phyloP scores from a whole-genome alignment of 768 basidiomycete species.

The Grammothele lineata region DNA sequence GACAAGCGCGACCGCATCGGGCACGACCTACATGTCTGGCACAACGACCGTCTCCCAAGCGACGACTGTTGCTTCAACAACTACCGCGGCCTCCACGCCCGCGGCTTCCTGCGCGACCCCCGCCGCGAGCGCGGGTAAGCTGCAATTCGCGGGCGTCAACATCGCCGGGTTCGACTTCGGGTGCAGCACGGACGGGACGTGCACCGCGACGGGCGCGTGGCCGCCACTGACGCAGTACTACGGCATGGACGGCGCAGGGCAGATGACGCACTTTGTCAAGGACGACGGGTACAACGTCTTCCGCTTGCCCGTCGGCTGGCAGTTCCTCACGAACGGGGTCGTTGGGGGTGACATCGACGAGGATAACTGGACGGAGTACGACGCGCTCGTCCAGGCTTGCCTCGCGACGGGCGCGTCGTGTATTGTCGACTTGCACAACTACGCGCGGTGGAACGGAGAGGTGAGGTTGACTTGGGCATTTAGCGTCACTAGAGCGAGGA shows the following conservation, averaged over 20 bases:
- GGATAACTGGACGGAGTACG: slow-evolving; percentile 37
- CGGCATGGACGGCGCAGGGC: slow-evolving; percentile 19
- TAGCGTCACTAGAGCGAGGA: too few relatives aligned
- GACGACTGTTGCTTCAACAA: neutral
- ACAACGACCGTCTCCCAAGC: neutral
- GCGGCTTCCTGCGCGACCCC: slow-evolving; percentile 3
- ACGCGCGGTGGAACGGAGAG: slow-evolving; percentile 50
- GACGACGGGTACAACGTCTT: slow-evolving; percentile 14
- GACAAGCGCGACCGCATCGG: slow-evolving; percentile 1
- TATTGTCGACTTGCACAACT: slow-evolving; percentile 56
- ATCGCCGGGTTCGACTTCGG: slow-evolving; percentile 35
- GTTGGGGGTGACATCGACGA: slow-evolving; percentile 43
- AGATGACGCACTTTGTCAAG: slow-evolving; percentile 28
- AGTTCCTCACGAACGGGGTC: slow-evolving; percentile 32
- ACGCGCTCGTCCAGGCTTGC: slow-evolving; percentile 43
- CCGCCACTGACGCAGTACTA: slow-evolving; percentile 48
- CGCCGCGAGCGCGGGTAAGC: slow-evolving; percentile 17
- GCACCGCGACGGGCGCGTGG: slow-evolving; percentile 31
- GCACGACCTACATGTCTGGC: too few relatives aligned
- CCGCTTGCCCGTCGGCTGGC: slow-evolving; percentile 14
- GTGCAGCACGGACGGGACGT: slow-evolving; percentile 38
- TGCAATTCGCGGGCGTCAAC: slow-evolving; percentile 44
- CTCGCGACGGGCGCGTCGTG: slow-evolving; percentile 36
- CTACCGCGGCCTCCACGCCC: neutral
- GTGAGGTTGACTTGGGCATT: too few relatives aligned